phyloP scores from a whole-genome alignment of 2,329 filamentous ascomycete species.

The Xylaria sp. region DNA sequence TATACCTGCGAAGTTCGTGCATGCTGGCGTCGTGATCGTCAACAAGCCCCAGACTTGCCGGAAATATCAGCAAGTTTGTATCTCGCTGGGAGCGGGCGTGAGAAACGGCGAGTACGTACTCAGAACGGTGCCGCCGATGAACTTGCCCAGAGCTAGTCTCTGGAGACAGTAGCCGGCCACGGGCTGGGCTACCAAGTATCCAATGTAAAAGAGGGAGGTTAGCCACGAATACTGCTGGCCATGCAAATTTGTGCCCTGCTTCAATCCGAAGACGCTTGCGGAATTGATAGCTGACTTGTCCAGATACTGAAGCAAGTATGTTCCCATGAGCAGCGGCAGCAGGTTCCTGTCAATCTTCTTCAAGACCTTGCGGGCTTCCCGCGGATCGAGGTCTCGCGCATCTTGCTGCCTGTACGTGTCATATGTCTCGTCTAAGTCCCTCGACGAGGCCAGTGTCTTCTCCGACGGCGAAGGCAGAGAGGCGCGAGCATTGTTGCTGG shows the following conservation, averaged over 20 bases:
- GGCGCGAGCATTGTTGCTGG: neutral
- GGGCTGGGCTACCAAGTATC: conserved; percentile 47
- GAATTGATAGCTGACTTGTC: conserved; percentile 61
- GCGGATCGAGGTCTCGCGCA: conserved; percentile 42
- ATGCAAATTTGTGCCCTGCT: conserved; percentile 59
- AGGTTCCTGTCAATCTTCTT: conserved; percentile 49
- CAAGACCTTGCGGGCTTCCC: conserved; percentile 47
- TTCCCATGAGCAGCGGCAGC: conserved; percentile 49
- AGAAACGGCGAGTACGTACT: conserved; percentile 28
- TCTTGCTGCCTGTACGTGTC: conserved; percentile 48
- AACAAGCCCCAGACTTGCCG: conserved; percentile 46
- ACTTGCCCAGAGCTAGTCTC: conserved; percentile 44
- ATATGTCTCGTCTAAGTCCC: conserved; percentile 51
- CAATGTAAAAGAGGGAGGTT: conserved; percentile 48
- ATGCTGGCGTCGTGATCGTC: conserved; percentile 46
- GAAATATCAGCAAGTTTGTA: conserved; percentile 6
- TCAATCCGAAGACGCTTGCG: conserved; percentile 61
- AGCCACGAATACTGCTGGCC: conserved; percentile 66
- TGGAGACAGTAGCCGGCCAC: conserved; percentile 46
- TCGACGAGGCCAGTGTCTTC: conserved; percentile 42
- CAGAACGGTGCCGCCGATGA: conserved; percentile 43
- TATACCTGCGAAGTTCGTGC: conserved; percentile 46
- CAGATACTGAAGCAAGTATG: conserved; percentile 51
- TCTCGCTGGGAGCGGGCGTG: neutral
- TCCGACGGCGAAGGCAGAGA: conserved; percentile 24